Percentiles rank a stretch among this genome's conserved stretches.
Evolutionary conservation across 768 basidiomycete genomes (phyloP).

Genomic region (Crassisporium funariophilum): DNA sequence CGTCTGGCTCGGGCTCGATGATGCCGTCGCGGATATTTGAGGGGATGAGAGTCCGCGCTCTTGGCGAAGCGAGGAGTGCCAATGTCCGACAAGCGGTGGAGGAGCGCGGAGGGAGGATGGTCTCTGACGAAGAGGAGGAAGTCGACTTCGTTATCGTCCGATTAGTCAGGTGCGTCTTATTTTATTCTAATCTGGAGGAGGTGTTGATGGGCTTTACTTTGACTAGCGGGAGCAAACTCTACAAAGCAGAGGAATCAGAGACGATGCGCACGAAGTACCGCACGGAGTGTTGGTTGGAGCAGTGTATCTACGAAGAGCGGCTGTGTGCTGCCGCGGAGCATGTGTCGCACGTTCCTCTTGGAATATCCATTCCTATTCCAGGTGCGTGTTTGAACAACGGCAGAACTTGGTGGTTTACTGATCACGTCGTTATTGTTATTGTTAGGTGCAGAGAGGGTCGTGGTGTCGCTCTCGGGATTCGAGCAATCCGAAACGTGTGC

Average conservation of each 20-base stretch:
- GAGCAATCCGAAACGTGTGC: conserved; percentile 69
- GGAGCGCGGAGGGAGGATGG: conserved; percentile 55
- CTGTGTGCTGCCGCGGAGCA: conserved; percentile 70
- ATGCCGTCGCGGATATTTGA: conserved; percentile 44
- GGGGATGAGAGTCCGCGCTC: conserved; percentile 56
- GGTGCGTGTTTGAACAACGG: too few species aligned
- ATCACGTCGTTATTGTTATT: not conserved
- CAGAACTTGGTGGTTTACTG: not conserved
- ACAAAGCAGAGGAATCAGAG: conserved; percentile 53
- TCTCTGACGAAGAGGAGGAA: conserved; percentile 45
- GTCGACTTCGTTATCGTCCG: conserved; percentile 72
- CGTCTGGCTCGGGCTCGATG: conserved; percentile 5
- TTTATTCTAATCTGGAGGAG: not conserved
- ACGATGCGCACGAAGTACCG: conserved; percentile 57
- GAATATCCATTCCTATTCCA: conserved; percentile 55
- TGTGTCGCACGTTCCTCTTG: conserved; percentile 69
- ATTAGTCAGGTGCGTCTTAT: conserved; percentile 61
- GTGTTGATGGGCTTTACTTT: conserved; percentile 5
- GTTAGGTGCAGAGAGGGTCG: conserved; percentile 57
- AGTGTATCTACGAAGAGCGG: conserved; percentile 76
- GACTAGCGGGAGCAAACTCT: conserved; percentile 70
- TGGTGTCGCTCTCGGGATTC: conserved; percentile 75
- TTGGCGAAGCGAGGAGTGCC: conserved; percentile 67
- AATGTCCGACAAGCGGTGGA: conserved; percentile 64
- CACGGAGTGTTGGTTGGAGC: conserved; percentile 94